phyloP scores from a whole-genome alignment of 1,284 basidiomycete genomes.

The Agaricales sp. region DNA sequence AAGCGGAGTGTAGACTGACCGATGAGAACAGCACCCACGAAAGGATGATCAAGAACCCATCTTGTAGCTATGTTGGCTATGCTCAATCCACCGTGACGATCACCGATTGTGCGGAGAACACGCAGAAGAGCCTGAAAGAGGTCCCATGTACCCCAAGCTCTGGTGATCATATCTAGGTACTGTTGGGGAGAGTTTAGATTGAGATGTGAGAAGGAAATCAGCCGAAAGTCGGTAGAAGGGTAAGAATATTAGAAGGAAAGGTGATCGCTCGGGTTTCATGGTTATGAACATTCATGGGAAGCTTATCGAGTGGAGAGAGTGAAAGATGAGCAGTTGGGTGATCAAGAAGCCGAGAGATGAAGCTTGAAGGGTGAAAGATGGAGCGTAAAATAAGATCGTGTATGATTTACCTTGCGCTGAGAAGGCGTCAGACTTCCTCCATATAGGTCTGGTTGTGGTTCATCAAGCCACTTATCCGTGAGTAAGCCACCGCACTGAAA shows the following conservation, averaged over 20 bases:
- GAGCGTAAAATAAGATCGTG: not conserved
- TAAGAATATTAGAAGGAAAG: too few species aligned
- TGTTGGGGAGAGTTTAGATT: too few species aligned
- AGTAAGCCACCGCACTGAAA: conserved; percentile 73
- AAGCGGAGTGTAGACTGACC: conserved; percentile 31
- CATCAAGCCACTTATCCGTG: conserved; percentile 61
- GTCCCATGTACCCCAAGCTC: conserved; percentile 68
- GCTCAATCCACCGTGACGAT: conserved; percentile 55
- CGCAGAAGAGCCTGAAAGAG: conserved; percentile 60
- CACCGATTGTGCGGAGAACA: conserved; percentile 52
- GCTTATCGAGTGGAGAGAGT: too few species aligned
- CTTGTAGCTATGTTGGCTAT: conserved; percentile 71
- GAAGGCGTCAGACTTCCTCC: conserved; percentile 55
- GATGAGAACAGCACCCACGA: conserved; percentile 71
- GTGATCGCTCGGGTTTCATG: not conserved
- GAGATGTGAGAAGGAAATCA: not conserved
- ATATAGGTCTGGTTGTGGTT: conserved; percentile 64
- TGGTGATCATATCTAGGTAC: conserved; percentile 76
- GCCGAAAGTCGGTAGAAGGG: conserved; percentile 4
- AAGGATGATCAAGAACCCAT: conserved; percentile 72
- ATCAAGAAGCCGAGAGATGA: too few species aligned
- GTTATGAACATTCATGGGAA: too few species aligned
- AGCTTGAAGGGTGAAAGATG: conserved; percentile 6
- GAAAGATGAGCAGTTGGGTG: conserved; percentile 4
- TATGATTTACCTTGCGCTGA: conserved; percentile 56